Base-by-base conservation (phyloP, 2,329 filamentous ascomycete species). In the Fusarium nelsonii region DNA sequence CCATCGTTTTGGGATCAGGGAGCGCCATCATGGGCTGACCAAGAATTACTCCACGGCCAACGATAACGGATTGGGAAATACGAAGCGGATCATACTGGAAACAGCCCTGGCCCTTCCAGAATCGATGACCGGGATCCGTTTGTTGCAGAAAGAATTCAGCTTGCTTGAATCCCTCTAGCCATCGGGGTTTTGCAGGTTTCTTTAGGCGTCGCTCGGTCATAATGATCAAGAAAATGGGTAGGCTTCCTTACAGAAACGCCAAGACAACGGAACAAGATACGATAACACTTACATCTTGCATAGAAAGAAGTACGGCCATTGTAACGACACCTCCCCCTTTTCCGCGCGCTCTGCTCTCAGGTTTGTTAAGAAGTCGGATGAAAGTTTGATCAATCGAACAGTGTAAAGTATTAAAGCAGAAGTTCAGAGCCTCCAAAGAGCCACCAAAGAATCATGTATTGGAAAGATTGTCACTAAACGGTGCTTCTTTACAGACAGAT, bases 11-110 rank as follows among this genome's bases (percentile, higher is more conserved):
- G 4, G 74, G 73, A 3, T 65, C 26, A 16, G 76, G 69, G 3
- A 82, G 74, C 4, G 61, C 64, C 68, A 76, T 75, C 79, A 82
- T 81, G 1, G 79, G 78, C 46, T 82, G 79, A 8, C 80, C 78
- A 12, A 82, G 70, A 33, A 82, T 80, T 14, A 81, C 75, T 8
- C 76, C 76, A 11, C 80, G 76, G 6, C 78, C 78, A 23, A 81
- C 79, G 36, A 82, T 80, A 23, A 82, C 76, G 23, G 77, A 78
- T 37, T 81, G 80, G 3, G 80, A 80, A 34, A 78, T 71, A 26
- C 78, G 78, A 8, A 80, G 73, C 3, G 73, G 72, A 12, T 75
- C 73, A 4, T 78, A 68, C 46, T 81, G 80, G 1, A 79, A 73
- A 18, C 11, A 28, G 26, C 80, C 78, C 5, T 72, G 53, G 9